Conservation (phyloP, 2,329 filamentous ascomycete genomes). For the Scedosporium dehoogii region DNA sequence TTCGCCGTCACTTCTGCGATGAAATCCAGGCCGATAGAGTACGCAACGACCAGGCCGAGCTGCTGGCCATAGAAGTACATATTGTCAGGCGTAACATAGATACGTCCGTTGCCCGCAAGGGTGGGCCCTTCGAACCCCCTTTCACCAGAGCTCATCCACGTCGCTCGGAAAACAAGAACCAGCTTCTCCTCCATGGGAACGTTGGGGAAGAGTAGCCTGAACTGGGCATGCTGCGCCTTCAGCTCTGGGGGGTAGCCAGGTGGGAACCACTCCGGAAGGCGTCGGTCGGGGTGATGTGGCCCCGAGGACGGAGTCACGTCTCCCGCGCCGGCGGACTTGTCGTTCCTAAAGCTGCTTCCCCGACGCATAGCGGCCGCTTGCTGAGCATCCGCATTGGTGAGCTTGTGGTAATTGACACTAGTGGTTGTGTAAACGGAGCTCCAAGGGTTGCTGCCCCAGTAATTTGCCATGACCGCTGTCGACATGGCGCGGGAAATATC, state of each 20-base stretch:
- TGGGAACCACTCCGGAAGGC: constrained; percentile 49
- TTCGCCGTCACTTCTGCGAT: constrained; percentile 86
- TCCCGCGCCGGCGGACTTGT: background rate
- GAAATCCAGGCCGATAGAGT: constrained; percentile 61
- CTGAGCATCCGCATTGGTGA: background rate
- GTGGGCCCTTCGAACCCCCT: constrained; percentile 22
- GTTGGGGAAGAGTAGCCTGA: constrained; percentile 79
- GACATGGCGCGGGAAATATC: constrained; percentile 65
- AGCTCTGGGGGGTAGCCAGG: constrained; percentile 72
- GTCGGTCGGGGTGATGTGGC: constrained; percentile 5
- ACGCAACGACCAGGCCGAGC: constrained; percentile 80
- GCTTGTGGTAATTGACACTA: background rate
- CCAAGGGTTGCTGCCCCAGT: constrained; percentile 89
- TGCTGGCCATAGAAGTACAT: constrained; percentile 97
- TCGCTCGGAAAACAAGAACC: constrained; percentile 84
- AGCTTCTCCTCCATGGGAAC: constrained; percentile 70
- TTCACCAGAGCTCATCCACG: constrained; percentile 53
- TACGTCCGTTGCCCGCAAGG: constrained; percentile 51
- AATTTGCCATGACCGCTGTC: constrained; percentile 79
- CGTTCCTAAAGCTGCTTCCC: background rate
- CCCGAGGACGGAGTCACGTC: background rate
- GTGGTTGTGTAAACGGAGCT: constrained; percentile 12
- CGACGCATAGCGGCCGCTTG: background rate
- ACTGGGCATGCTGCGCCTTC: constrained; percentile 83
- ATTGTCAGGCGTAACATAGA: constrained; percentile 78